Evolutionary conservation across 148 eudicot species (phyloP).

Genomic region (Silene conica): DNA sequence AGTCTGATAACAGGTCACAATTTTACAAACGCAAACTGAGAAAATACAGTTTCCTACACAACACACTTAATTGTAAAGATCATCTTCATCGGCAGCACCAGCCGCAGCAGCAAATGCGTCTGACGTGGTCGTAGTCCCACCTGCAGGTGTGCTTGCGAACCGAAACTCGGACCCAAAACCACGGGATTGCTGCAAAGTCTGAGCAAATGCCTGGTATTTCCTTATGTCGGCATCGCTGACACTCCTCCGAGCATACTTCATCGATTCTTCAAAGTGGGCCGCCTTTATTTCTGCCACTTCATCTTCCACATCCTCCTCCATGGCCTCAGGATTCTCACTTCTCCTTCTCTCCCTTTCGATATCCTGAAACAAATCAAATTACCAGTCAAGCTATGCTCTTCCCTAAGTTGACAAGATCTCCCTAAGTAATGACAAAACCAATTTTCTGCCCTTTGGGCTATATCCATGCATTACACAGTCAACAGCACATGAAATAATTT

Average conservation of each 20-base stretch:
- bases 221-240: slow-evolving; percentile 89
- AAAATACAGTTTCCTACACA: neutral
- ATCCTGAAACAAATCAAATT: slow-evolving; percentile 41
- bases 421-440: too few relatives aligned
- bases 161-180: slow-evolving; percentile 77
- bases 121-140: slow-evolving; percentile 29
- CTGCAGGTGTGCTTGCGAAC: slow-evolving; percentile 38
- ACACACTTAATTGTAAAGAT: slow-evolving; percentile 51
- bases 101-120: slow-evolving; percentile 69
- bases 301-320: slow-evolving; percentile 85
- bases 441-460: too few relatives aligned
- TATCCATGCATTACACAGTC: too few relatives aligned
- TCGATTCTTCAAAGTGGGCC: slow-evolving; percentile 81
- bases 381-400: neutral
- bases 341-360: slow-evolving; percentile 70
- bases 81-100: slow-evolving; percentile 79
- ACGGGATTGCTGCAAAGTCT: slow-evolving; percentile 79
- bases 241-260: slow-evolving; percentile 86
- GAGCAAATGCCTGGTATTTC: slow-evolving; percentile 87
- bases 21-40: neutral
- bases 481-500: too few relatives aligned
- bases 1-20: neutral
- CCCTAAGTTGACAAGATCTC: neutral
- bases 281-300: slow-evolving; percentile 78
- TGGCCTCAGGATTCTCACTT: slow-evolving; percentile 71